These are phyloP conservation scores for Cryptococcus hybrid DNA, from an alignment of 1,284 basidiomycete species.

Conservation along the genomic window DNA sequence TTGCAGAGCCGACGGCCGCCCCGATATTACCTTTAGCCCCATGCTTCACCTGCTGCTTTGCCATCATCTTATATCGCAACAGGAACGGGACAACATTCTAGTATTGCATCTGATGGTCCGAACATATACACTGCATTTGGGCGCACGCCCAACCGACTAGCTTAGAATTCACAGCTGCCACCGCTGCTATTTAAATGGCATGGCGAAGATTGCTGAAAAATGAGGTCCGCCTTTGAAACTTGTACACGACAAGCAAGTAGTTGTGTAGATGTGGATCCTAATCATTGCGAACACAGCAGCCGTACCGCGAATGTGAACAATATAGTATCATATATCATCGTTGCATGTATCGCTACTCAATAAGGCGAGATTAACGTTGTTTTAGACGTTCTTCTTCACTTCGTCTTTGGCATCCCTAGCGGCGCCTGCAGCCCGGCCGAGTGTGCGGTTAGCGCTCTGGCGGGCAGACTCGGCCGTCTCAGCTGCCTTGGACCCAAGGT, in stretches of 20 bases:
- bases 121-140: background rate
- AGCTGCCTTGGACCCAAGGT: slow-evolving; percentile 11
- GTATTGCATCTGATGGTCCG: background rate
- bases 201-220: too few relatives aligned
- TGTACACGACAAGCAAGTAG: too few relatives aligned
- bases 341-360: background rate
- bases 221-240: too few relatives aligned
- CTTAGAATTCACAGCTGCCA: too few relatives aligned
- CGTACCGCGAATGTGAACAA: background rate
- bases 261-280: too few relatives aligned
- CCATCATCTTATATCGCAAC: background rate
- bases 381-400: slow-evolving; percentile 24
- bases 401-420: slow-evolving; percentile 29
- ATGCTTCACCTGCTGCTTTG: background rate
- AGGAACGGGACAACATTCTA: background rate
- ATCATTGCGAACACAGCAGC: too few relatives aligned
- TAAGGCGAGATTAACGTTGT: background rate
- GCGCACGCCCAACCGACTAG: background rate
- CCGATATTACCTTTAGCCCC: background rate
- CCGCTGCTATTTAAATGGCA: too few relatives aligned
- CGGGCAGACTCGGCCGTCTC: slow-evolving; percentile 21
- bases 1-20: background rate
- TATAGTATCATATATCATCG: background rate
- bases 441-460: slow-evolving; percentile 21
- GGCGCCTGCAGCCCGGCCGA: slow-evolving; percentile 20